These are phyloP conservation scores for Medakamo hakoo DNA, from an alignment of 139 green algal genomes.

Conservation along the genomic window DNA sequence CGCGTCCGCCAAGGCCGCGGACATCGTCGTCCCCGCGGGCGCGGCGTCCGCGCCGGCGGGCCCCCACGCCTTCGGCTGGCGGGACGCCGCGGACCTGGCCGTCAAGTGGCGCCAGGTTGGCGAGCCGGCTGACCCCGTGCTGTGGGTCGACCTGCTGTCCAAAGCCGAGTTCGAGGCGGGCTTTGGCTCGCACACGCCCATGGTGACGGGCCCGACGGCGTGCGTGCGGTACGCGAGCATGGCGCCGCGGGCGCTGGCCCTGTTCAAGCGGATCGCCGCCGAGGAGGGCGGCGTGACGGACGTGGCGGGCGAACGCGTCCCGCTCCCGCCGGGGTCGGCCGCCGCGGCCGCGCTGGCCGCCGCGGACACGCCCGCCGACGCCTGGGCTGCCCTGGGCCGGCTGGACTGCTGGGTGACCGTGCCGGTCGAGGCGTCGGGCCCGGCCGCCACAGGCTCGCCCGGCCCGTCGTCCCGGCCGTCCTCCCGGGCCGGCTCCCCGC, in stretches of 20 bases:
- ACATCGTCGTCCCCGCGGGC: constrained; percentile 2
- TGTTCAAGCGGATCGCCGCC: constrained; percentile 27
- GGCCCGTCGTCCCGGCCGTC: too few species aligned
- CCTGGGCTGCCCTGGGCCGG: constrained; percentile 44
- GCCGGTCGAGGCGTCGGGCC: constrained; percentile 43
- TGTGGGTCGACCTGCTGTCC: constrained; percentile 90
- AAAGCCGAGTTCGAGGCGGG: constrained; percentile 61
- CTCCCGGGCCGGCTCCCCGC: too few species aligned
- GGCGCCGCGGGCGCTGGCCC: constrained; percentile 35
- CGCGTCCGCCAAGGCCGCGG: not conserved
- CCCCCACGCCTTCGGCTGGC: constrained; percentile 59
- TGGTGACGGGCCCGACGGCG: constrained; percentile 81
- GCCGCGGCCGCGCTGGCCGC: constrained; percentile 25
- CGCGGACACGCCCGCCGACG: constrained; percentile 37
- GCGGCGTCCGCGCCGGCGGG: constrained; percentile 12
- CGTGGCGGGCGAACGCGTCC: constrained; percentile 34
- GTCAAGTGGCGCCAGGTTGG: constrained; percentile 87
- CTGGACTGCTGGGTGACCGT: constrained; percentile 81
- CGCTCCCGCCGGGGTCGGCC: constrained; percentile 18
- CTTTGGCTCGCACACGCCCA: constrained; percentile 81
- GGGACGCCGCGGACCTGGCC: constrained; percentile 76
- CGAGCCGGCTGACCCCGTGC: constrained; percentile 83
- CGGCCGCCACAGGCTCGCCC: too few species aligned
- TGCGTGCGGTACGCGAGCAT: constrained; percentile 86
- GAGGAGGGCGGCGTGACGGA: constrained; percentile 39